Base-by-base conservation (phyloP, 768 basidiomycete species). In the Amanita rubescens region DNA sequence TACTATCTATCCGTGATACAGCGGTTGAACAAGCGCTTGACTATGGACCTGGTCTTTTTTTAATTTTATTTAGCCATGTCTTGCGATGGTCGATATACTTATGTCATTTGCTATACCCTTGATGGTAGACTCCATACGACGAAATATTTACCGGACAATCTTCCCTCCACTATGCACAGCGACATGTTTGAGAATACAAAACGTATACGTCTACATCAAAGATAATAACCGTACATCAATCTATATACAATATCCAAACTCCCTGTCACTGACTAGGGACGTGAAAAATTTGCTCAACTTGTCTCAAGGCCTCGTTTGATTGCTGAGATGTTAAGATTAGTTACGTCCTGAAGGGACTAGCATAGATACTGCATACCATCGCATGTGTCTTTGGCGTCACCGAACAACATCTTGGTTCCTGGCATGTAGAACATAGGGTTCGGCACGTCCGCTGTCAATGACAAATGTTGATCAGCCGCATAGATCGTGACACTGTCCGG, bases 351-450 rank as follows among this genome's bases (percentile, higher is more conserved):
- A 9, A 39, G 30, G 37, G 41, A 17, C 27, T 33, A 27, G 46
- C 15, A 54, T 22, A 45, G 8, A 25, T 30, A 53, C 10, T 12
- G 14, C 55, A 58, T 55, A 86, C 87, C 90, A 67, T 94, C 92
- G 60, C 91, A 93, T 27, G 86, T 88, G 61, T 89, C 87, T 64
- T 91, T 92, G 32, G 92, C 92, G 66, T 94, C 92, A 41, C 92
- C 91, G 60, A 94, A 94, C 57, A 94, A 61, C 92, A 94, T 94
- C 71, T 85, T 88, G 20, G 91, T 87, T 42, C 85, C 84, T 19
- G 84, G 80, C 85, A 91, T 90, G 68, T 88, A 94, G 75, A 94
- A 94, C 85, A 94, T 87, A 17, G 91, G 91, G 65, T 94, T 94
- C 10, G 89, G 91, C 9, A 93, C 90, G 64, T 93, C 90, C 49